Percentiles rank a stretch among this genome's conserved stretches.
These are phyloP conservation scores for Tolypocladium cylindrosporum DNA, from an alignment of 2,329 filamentous ascomycete species.

Conservation along the genomic window DNA sequence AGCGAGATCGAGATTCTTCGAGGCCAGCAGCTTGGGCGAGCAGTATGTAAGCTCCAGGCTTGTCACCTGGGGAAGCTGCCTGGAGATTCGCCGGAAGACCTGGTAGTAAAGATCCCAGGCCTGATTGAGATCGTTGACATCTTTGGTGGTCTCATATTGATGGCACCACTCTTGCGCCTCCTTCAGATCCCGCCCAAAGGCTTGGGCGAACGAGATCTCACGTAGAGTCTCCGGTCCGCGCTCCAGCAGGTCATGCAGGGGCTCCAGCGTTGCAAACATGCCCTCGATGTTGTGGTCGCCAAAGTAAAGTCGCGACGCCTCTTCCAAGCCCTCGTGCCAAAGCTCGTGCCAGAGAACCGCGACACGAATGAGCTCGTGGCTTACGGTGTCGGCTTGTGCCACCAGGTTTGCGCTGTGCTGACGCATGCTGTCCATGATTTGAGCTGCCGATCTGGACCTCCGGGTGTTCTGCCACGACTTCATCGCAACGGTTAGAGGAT, in stretches of 20 bases:
- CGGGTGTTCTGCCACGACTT: slow-evolving; percentile 78
- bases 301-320: slow-evolving; percentile 93
- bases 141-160: slow-evolving; percentile 78
- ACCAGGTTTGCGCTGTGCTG: slow-evolving; percentile 88
- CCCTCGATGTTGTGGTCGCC: slow-evolving; percentile 95
- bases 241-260: slow-evolving; percentile 85
- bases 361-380: slow-evolving; percentile 91
- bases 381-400: slow-evolving; percentile 90
- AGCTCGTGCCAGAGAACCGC: slow-evolving; percentile 97
- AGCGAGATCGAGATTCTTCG: slow-evolving; percentile 78
- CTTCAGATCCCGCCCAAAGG: slow-evolving; percentile 88
- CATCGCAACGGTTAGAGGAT: slow-evolving; percentile 94
- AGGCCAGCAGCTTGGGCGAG: slow-evolving; percentile 82
- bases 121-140: slow-evolving; percentile 91
- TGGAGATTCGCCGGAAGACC: slow-evolving; percentile 89
- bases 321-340: slow-evolving; percentile 96
- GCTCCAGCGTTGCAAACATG: slow-evolving; percentile 87
- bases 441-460: slow-evolving; percentile 75
- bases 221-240: slow-evolving; percentile 84
- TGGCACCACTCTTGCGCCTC: slow-evolving; percentile 96
- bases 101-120: slow-evolving; percentile 99
- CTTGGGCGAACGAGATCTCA: slow-evolving; percentile 95
- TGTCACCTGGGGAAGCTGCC: slow-evolving; percentile 87
- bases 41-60: slow-evolving; percentile 93
- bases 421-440: slow-evolving; percentile 97